phyloP scores from a whole-genome alignment of 2,329 filamentous ascomycete genomes.

The Fusarium equiseti region DNA sequence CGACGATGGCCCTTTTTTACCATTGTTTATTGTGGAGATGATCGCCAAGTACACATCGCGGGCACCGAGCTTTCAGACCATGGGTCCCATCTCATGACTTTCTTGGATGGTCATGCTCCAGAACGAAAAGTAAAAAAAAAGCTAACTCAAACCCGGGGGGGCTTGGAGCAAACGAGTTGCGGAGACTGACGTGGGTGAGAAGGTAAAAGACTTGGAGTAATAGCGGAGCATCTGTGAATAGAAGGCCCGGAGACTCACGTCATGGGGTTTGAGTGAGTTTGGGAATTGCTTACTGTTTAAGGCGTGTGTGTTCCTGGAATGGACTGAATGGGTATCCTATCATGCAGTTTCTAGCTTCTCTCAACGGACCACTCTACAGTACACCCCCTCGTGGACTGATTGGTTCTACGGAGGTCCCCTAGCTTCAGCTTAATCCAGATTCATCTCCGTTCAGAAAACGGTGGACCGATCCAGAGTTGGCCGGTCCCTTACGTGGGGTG shows the following conservation, averaged over 20 bases:
- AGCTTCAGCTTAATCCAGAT: slow-evolving; percentile 28
- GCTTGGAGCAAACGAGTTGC: slow-evolving; percentile 32
- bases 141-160: slow-evolving; percentile 29
- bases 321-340: not conserved
- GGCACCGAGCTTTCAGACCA: slow-evolving; percentile 25
- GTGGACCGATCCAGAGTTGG: slow-evolving; percentile 23
- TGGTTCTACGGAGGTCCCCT: slow-evolving; percentile 13
- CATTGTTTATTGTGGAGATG: slow-evolving; percentile 40
- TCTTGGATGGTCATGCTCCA: slow-evolving; percentile 32
- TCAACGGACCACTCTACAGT: not conserved
- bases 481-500: slow-evolving; percentile 18
- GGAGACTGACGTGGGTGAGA: slow-evolving; percentile 38
- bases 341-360: not conserved
- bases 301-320: slow-evolving; percentile 16
- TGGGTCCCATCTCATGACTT: slow-evolving; percentile 40
- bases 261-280: slow-evolving; percentile 12
- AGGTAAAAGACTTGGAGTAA: slow-evolving; percentile 30
- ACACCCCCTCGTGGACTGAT: slow-evolving; percentile 9
- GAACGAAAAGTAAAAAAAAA: slow-evolving; percentile 33
- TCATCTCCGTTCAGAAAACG: slow-evolving; percentile 38
- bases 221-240: slow-evolving; percentile 26
- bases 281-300: not conserved
- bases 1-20: slow-evolving; percentile 33
- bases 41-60: slow-evolving; percentile 25
- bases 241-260: slow-evolving; percentile 37